Evolutionary conservation across 2,329 filamentous ascomycete genomes (phyloP), one percentile per base, ranked within the genome.

Genomic region (Hypoxylon sp.): DNA sequence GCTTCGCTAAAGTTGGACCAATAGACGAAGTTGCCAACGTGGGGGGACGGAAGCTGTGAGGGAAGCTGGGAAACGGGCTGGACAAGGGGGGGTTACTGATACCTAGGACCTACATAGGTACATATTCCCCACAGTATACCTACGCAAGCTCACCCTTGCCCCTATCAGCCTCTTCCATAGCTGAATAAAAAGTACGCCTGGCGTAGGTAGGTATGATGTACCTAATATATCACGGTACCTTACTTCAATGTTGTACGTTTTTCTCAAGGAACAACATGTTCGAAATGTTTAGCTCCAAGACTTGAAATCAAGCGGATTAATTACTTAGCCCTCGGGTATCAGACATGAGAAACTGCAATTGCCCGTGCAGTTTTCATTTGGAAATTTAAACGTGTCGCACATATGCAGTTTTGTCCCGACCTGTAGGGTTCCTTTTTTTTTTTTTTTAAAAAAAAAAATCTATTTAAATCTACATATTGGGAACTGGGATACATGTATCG

Each of bases 381-480:
- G n/a, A 19, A 19, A 41, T 41, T 19, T 1, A 41, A 41, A 41
- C 2, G 5, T 7, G 36, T 41, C 23, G 36, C 17, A 17, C n/a
- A n/a, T n/a, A n/a, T n/a, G n/a, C n/a, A 55, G 45, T 36, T 45
- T 43, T 25, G 51, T 30, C 51, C 36, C 36, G 36, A 9, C 10
- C 30, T 7, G 36, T 43, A 57, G 38, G 19, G 21, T 56, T 41
- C 53, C 38, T 17, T 43, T 30, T 13, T 48, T 57, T 48, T 28
- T 28, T 28, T 28, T 23, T 23, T n/a, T n/a, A n/a, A n/a, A n/a
- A n/a, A 25, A 25, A 25, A 25, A 25, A 25, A 25, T n/a, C n/a
- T n/a, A n/a, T n/a, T n/a, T n/a, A n/a, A 28, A 57, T 45, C 43
- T 57, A 43, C n/a, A 57, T n/a, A 41, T 17, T n/a, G 52, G 23